Base-by-base conservation (phyloP, 371 early-diverging fungal species). In the Apophysomyces variabilis region DNA sequence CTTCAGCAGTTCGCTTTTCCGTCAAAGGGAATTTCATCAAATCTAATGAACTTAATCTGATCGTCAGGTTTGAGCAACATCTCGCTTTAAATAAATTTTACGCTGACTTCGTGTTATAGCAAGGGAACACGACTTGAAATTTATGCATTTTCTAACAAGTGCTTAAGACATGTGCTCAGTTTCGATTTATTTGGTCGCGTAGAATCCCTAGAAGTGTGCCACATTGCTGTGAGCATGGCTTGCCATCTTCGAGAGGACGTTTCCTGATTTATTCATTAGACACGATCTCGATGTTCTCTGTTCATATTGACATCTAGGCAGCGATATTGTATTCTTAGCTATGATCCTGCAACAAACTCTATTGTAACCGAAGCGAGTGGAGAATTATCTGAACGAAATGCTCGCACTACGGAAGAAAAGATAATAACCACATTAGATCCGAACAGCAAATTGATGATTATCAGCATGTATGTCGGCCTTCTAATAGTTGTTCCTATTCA, bases 111-210 rank as follows among this genome's bases (percentile, higher is more conserved):
- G 18, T 14, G 1, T n/a, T 11, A 41, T 62, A 90, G 91, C 61
- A 91, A 91, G 65, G 74, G 83, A 18, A 88, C 85, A 32, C 81
- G 86, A 11, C 71, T 92, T 8, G 90, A 92, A 65, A 71, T 93
- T 12, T 85, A 79, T 66, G 58, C 75, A 18, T 64, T 80, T n/a
- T 73, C 65, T 3, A 69, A 70, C 13, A 78, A 82, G 44, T 71
- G 72, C 5, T 72, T 93, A 46, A 76, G 77, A 39, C 70, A 77
- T 9, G 74, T 85, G 26, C 71, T 80, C 58, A 88, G 88, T 60
- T 83, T 86, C 63, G 75, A 80, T 0, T 60, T 92, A 3, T 85
- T 87, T 75, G 90, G 90, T n/a, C 82, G 87, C 18, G 84, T 93
- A 36, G 77, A 82, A 3, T 69, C 76, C 2, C 44, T 93, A 62